Evolutionary conservation across 1,284 basidiomycete species (phyloP).

Genomic region (Heliocybe sulcata): DNA sequence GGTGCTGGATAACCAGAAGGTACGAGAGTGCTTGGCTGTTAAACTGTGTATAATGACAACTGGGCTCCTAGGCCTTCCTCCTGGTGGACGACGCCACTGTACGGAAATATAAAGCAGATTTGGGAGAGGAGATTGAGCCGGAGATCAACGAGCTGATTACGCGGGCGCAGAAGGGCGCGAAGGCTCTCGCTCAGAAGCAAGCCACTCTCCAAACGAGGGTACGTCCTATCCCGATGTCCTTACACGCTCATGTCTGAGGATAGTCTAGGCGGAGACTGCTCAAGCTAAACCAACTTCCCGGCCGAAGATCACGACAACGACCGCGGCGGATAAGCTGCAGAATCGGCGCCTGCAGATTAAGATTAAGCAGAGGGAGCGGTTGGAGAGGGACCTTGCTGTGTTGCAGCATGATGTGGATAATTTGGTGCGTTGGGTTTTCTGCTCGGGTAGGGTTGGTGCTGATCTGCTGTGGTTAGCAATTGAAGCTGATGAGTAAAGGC

Average conservation of each 20-base stretch:
- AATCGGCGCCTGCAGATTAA: slow-evolving; percentile 54
- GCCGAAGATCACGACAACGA: slow-evolving; percentile 32
- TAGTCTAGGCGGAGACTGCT: slow-evolving; percentile 41
- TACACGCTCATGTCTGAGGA: background rate
- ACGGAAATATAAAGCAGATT: slow-evolving; percentile 58
- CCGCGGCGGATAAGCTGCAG: slow-evolving; percentile 59
- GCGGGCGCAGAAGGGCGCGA: slow-evolving; percentile 61
- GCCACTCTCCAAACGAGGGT: slow-evolving; percentile 51
- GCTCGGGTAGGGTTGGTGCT: background rate
- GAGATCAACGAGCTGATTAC: slow-evolving; percentile 64
- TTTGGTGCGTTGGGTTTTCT: slow-evolving; percentile 31
- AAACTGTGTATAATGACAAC: background rate
- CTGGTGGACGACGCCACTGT: slow-evolving; percentile 65
- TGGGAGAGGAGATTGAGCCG: slow-evolving; percentile 74
- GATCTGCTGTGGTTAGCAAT: background rate
- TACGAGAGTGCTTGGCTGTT: slow-evolving; percentile 18
- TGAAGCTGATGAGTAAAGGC: slow-evolving; percentile 1
- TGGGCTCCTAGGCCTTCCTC: slow-evolving; percentile 49
- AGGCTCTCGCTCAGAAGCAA: slow-evolving; percentile 50
- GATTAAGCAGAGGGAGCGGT: slow-evolving; percentile 51
- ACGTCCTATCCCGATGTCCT: background rate
- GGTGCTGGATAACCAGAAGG: slow-evolving; percentile 57
- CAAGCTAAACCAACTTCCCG: slow-evolving; percentile 35
- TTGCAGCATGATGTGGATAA: slow-evolving; percentile 54
- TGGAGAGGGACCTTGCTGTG: slow-evolving; percentile 46